Percentiles rank a stretch among this genome's conserved stretches.
Evolutionary conservation across 1,139 yeast genomes (phyloP).

Genomic region (Arxiozyma telluris): DNA sequence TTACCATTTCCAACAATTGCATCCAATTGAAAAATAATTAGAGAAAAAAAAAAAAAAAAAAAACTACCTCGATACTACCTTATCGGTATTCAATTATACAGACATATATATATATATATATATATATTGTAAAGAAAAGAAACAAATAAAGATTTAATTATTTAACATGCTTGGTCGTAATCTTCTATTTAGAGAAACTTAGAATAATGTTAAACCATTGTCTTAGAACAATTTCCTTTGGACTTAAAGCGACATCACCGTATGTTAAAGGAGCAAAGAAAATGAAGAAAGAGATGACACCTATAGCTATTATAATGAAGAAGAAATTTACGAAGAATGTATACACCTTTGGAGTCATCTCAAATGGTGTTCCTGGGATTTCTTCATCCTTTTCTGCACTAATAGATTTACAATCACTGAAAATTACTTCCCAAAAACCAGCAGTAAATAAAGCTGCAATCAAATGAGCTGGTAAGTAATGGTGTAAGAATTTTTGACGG

Average conservation of each 20-base stretch:
- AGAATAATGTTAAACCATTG: conserved; percentile 76
- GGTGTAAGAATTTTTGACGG: conserved; percentile 90
- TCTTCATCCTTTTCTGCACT: conserved; percentile 27
- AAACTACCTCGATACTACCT: neutral
- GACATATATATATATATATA: neutral
- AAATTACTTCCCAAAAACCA: conserved; percentile 67
- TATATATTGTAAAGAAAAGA: neutral
- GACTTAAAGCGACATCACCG: conserved; percentile 59
- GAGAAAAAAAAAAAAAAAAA: neutral
- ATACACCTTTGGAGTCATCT: conserved; percentile 19
- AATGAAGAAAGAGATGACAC: conserved; percentile 54
- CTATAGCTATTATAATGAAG: conserved; percentile 37
- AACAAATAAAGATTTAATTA: too few species aligned
- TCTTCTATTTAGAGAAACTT: conserved; percentile 33
- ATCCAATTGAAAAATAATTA: neutral
- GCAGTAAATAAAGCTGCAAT: conserved; percentile 81
- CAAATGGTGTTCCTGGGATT: conserved; percentile 19
- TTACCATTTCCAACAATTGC: conserved; percentile 56
- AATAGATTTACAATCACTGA: conserved; percentile 48
- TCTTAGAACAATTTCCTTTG: conserved; percentile 60
- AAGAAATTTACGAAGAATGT: conserved; percentile 30
- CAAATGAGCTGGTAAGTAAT: conserved; percentile 92
- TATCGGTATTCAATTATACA: neutral
- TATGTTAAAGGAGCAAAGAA: conserved; percentile 81
- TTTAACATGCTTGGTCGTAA: too few species aligned